A percentile compares a stretch with the other conserved stretches of the same genome.
phyloP scores from a whole-genome alignment of 495 filamentous ascomycete species.

The Eremomyces bilateralis region DNA sequence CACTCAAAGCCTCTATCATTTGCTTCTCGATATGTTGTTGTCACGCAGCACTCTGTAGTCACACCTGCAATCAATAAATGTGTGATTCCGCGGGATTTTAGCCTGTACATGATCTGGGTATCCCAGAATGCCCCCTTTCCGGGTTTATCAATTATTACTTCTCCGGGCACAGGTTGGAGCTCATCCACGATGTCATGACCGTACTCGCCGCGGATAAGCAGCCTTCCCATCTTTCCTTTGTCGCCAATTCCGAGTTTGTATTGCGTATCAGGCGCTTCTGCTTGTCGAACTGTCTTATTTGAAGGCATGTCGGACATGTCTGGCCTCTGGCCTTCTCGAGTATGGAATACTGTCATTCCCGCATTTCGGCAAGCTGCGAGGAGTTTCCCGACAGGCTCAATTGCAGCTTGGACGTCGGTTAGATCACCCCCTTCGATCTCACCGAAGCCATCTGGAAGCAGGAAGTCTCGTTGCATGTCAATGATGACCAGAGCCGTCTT shows the following conservation, averaged over 20 bases:
- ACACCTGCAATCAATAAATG: slow-evolving; percentile 16
- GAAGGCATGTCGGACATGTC: slow-evolving; percentile 30
- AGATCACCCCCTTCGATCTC: slow-evolving; percentile 22
- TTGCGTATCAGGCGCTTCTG: slow-evolving; percentile 21
- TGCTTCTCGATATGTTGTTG: slow-evolving; percentile 15
- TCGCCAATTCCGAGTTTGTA: slow-evolving; percentile 27
- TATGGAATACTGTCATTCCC: slow-evolving; percentile 16
- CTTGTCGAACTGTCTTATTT: slow-evolving; percentile 26
- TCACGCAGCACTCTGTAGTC: slow-evolving; percentile 18
- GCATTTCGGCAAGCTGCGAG: slow-evolving; percentile 33
- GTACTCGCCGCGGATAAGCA: slow-evolving; percentile 14
- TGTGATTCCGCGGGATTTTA: slow-evolving; percentile 15
- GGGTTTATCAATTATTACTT: slow-evolving; percentile 18
- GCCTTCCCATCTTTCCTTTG: slow-evolving; percentile 19
- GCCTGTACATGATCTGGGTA: slow-evolving; percentile 14
- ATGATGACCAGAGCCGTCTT: slow-evolving; percentile 19
- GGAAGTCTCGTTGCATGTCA: slow-evolving; percentile 21
- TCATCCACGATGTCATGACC: slow-evolving; percentile 21
- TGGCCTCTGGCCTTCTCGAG: slow-evolving; percentile 22
- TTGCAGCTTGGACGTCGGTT: slow-evolving; percentile 20
- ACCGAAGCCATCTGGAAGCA: slow-evolving; percentile 16
- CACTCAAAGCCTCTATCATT: slow-evolving; percentile 18
- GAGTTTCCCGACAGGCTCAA: slow-evolving; percentile 24
- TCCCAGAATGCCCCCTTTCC: slow-evolving; percentile 18
- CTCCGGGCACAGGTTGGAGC: slow-evolving; percentile 13